Base-by-base conservation (phyloP, 176 grass and related monocot species). In the Elymus sibiricus region DNA sequence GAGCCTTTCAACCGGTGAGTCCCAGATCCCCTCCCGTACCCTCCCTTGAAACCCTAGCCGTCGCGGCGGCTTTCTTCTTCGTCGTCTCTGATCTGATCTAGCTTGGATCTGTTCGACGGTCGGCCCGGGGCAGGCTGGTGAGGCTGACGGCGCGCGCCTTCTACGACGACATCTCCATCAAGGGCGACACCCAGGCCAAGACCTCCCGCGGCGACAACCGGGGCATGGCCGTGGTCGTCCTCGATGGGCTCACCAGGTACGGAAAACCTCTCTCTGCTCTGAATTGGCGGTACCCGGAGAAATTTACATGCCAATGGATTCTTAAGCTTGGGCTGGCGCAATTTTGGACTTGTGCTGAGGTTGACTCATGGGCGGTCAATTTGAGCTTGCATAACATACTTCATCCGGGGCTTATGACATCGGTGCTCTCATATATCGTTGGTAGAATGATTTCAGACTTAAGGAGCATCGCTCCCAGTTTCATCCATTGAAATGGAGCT, bases 151-250 rank as follows among this genome's bases (percentile, higher is more conserved):
- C 94, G 46, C 91, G 94, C 40, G 97, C 97, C 37, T 98, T 98
- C 79, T 98, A 98, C 40, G 96, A 95, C 38, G 92, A 98, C 74
- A 90, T 98, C 64, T 92, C 94, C 17, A 94, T 94, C 84, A 98
- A 95, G 82, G 97, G 97, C 43, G 97, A 94, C 53, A 99, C 91
- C 87, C 97, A 96, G 84, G 85, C 92, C 44, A 99, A 99, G 87
- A 88, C 90, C 34, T 91, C 94, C 77, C 91, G 94, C 19, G 92
- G 90, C n/a, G 97, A 99, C 88, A 99, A 99, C 89, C 88, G 97
- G 46, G 97, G 97, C 39, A 99, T 99, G 92, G 94, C 97, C 60
- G 94, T 99, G 44, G 94, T 99, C 19, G 97, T 99, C 43, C 90
- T 99, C 13, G 97, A 99, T 58, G 92, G 92, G 1, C 97, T 99